phyloP scores from a whole-genome alignment of 345 rosid species.

The Tarenaya hassleriana region DNA sequence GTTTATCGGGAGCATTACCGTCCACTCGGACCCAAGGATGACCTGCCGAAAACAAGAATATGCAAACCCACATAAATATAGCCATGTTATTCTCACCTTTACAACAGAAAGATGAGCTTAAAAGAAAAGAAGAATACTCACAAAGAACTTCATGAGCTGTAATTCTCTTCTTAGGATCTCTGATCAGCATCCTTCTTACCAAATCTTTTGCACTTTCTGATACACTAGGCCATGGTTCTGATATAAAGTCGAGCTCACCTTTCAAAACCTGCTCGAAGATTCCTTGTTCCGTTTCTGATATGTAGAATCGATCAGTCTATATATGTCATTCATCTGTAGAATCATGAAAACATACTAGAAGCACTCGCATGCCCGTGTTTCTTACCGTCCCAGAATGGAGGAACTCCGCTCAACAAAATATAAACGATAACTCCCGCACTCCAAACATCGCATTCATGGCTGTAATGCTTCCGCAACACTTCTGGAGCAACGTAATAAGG shows the following conservation, averaged over 20 bases:
- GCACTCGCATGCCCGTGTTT: not conserved
- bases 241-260: conserved; percentile 80
- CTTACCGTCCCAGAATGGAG: conserved; percentile 99
- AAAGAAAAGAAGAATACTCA: conserved; percentile 33
- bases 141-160: conserved; percentile 89
- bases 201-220: conserved; percentile 87
- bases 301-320: conserved; percentile 17
- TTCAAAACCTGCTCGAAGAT: conserved; percentile 91
- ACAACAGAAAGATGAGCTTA: not conserved
- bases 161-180: conserved; percentile 75
- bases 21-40: conserved; percentile 93
- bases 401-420: conserved; percentile 84
- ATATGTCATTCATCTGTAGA: conserved; percentile 8
- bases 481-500: conserved; percentile 99
- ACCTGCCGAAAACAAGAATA: conserved; percentile 39
- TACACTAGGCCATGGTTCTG: conserved; percentile 97
- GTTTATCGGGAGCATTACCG: conserved; percentile 87
- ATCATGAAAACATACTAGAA: not conserved
- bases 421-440: conserved; percentile 95
- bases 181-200: conserved; percentile 73
- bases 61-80: not conserved
- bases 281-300: conserved; percentile 92
- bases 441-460: conserved; percentile 94
- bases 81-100: not conserved
- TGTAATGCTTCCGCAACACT: conserved; percentile 76